These are phyloP conservation scores for Articulospora tetracladia DNA, from an alignment of 495 filamentous ascomycete species.

Conservation along the genomic window DNA sequence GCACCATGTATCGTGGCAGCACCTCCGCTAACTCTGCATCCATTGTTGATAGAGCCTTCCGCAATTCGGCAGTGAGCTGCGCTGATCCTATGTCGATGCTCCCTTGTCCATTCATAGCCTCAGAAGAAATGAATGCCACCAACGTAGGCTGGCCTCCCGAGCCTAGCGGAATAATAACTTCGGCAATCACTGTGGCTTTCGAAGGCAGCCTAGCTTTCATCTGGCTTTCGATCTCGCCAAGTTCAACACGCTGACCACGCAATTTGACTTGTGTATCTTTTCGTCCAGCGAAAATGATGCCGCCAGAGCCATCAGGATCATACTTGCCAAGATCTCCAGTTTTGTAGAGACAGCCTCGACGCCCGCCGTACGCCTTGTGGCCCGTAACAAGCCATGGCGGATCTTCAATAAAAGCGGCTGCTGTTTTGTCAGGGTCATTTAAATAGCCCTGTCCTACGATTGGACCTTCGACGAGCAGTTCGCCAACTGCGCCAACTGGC, in stretches of 20 bases:
- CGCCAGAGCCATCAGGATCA: conserved; percentile 34
- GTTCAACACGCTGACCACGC: conserved; percentile 30
- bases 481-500: conserved; percentile 56
- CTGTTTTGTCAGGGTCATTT: conserved; percentile 15
- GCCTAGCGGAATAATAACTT: neutral
- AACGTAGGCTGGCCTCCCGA: neutral
- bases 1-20: conserved; percentile 27
- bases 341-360: conserved; percentile 57
- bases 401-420: conserved; percentile 26
- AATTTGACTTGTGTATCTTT: conserved; percentile 31
- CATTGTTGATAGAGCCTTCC: neutral
- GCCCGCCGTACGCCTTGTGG: conserved; percentile 28
- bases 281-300: conserved; percentile 29
- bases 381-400: conserved; percentile 14
- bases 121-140: neutral
- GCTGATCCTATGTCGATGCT: neutral
- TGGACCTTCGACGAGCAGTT: conserved; percentile 59
- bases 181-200: neutral
- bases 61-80: neutral
- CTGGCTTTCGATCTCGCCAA: conserved; percentile 41
- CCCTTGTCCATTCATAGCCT: neutral
- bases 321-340: conserved; percentile 25
- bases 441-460: conserved; percentile 50
- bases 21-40: conserved; percentile 1
- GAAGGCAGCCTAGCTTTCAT: conserved; percentile 23